Evolutionary conservation across 1,284 basidiomycete species (phyloP).

Genomic region (Ustilago bromivora): DNA sequence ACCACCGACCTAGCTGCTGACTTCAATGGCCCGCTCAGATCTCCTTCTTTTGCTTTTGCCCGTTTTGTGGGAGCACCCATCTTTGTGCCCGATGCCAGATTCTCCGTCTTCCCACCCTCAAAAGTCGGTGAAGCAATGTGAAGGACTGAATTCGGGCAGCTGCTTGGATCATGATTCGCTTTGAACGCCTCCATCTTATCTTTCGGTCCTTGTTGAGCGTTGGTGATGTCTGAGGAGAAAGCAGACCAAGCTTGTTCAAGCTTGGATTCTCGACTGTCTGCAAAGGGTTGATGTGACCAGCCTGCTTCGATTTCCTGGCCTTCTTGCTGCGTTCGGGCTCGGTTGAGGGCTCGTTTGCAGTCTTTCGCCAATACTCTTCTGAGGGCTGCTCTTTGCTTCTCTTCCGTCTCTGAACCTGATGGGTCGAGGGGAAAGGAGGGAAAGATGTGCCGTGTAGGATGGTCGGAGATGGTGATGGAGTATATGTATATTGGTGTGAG

Average conservation of each 20-base stretch:
- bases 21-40: conserved; percentile 15
- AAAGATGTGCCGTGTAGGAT: conserved; percentile 34
- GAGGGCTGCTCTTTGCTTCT: conserved; percentile 17
- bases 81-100: conserved; percentile 32
- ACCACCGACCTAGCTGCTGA: conserved; percentile 26
- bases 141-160: conserved; percentile 32
- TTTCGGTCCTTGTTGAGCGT: not conserved
- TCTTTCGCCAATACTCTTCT: conserved; percentile 12
- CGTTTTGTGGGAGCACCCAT: conserved; percentile 40
- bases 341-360: conserved; percentile 20
- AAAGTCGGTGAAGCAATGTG: not conserved
- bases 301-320: conserved; percentile 2
- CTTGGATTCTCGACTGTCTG: conserved; percentile 23
- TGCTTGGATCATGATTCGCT: conserved; percentile 14
- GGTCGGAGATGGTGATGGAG: conserved; percentile 39
- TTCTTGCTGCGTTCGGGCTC: not conserved
- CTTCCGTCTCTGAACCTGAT: not conserved
- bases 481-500: conserved; percentile 42
- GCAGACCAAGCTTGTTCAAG: conserved; percentile 25
- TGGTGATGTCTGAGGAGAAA: not conserved
- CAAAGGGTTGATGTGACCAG: conserved; percentile 14
- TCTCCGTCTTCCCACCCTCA: conserved; percentile 17
- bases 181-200: conserved; percentile 5
- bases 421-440: conserved; percentile 14
- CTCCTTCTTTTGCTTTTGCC: conserved; percentile 6